Evolutionary conservation across 441 rosid genomes (phyloP).

Genomic region (Manihot esculenta): DNA sequence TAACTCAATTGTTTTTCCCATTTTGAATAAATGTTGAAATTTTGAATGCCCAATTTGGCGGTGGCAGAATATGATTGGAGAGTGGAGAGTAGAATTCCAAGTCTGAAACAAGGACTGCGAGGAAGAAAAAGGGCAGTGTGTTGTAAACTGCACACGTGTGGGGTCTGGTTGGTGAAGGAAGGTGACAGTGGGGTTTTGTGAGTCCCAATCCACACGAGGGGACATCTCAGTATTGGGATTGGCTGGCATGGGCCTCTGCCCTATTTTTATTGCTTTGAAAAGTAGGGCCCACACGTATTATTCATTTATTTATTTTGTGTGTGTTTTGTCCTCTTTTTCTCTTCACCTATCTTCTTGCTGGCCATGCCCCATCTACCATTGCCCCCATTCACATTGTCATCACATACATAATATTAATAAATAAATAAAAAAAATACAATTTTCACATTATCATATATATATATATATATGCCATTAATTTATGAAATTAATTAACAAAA

Average conservation of each 20-base stretch:
- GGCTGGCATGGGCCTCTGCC: slow-evolving; percentile 34
- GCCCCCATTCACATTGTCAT: no score
- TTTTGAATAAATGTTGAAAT: no score
- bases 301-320: neutral
- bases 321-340: slow-evolving; percentile 28
- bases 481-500: no score
- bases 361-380: slow-evolving; percentile 13
- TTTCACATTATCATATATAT: no score
- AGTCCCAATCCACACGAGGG: slow-evolving; percentile 34
- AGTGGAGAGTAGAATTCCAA: no score
- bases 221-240: slow-evolving; percentile 22
- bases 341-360: slow-evolving; percentile 16
- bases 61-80: neutral
- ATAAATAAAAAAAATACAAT: no score
- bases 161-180: slow-evolving; percentile 4
- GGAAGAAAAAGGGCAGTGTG: neutral
- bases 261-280: neutral
- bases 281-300: no score
- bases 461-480: no score
- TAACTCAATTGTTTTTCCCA: no score
- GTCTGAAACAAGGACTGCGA: neutral
- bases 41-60: no score
- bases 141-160: slow-evolving; percentile 32
- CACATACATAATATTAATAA: no score
- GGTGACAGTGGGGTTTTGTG: slow-evolving; percentile 28